Base-by-base conservation (phyloP, 495 filamentous ascomycete species). In the Choiromyces venosus region DNA sequence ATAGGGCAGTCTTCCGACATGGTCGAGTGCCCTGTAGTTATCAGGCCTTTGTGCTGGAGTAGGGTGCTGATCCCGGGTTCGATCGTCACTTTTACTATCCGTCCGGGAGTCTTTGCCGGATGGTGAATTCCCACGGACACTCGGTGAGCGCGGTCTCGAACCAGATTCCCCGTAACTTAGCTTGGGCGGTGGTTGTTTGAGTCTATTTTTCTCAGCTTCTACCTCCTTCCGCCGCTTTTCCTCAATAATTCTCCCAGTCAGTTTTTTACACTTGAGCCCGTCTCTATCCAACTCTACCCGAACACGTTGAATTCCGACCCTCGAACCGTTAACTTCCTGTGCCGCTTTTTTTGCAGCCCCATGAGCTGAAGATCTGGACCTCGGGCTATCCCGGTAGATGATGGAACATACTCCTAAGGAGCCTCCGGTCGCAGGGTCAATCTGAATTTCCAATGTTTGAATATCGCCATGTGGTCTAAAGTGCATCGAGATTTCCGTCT, bases 401-500 rank as follows among this genome's bases (percentile, higher is more conserved):
- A 99, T 91, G 25, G 91, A 91, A 69, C 93, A 96, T 78, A 99
- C 91, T 2, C 95, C 95, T 1, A 99, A 87, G 76, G 93, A 95
- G 73, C 91, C 96, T 16, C 95, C 96, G 21, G 92, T 97, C 52
- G 92, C 89, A 8, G 95, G 95, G 82, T 98, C 91, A 69, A 94
- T 93, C 80, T 93, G 92, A 78, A 97, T 96, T 75, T 91, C 92
- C 73, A 95, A 89, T 75, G 93, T 91, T 44, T 90, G 89, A 68
- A 99, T 91, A 67, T 97, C 93, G 66, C 95, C 95, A 83, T 91
- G 97, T 40, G 88, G 89, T 35, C 91, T 88, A 77, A 98, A 97
- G 33, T 93, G 86, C 36, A 90, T 88, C n/a, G 85, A 88, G 52
- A 98, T 87, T 70, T 92, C 91, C 68, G 89, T 87, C 74, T 94